Base-by-base conservation (phyloP, 176 grass and related monocot genomes). In the Carex pumila region DNA sequence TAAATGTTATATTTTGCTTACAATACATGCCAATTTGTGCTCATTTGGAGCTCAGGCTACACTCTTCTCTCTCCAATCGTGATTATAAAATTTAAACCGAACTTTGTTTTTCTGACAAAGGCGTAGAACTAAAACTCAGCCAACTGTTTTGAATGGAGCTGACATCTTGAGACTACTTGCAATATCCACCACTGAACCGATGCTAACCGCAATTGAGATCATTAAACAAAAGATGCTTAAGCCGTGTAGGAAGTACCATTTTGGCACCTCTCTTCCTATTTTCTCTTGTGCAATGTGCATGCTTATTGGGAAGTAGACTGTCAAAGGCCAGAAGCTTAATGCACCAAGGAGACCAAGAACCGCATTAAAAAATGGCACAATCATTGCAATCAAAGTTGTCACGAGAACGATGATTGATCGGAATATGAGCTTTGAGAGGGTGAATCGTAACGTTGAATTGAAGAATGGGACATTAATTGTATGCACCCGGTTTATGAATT, bases 331-430 rank as follows among this genome's bases (percentile, higher is more conserved):
- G 90, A 99, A 99, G 0, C 96, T 93, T 0, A 99, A 71, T 14
- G 93, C 96, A 17, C 96, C 96, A 69, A 99, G 94, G 54, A 99
- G 89, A 0, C 96, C 96, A 5, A 99, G 88, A 53, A 99, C 93
- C 7, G 91, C 93, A 83, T 95, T 95, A 86, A 99, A 99, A 85
- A 95, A 99, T 0, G 96, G 96, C 34, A 95, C 84, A 71, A 94
- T 72, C 93, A 94, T 95, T 9, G 96, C 89, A 3, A 99, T 93
- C 56, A 99, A 59, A 34, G 96, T 95, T 0, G 96, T 99, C 71
- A 95, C 84, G 81, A 95, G 91, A 86, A 95, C 88, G 69, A 99
- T 64, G 71, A 95, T 88, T 17, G 89, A 92, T 0, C 96, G 84
- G 1, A 99, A 85, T 36, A 90, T 89, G 1, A 95, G 93, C 83